Conservation (phyloP, 495 filamentous ascomycete species). For the Penicillium tannophilum region DNA sequence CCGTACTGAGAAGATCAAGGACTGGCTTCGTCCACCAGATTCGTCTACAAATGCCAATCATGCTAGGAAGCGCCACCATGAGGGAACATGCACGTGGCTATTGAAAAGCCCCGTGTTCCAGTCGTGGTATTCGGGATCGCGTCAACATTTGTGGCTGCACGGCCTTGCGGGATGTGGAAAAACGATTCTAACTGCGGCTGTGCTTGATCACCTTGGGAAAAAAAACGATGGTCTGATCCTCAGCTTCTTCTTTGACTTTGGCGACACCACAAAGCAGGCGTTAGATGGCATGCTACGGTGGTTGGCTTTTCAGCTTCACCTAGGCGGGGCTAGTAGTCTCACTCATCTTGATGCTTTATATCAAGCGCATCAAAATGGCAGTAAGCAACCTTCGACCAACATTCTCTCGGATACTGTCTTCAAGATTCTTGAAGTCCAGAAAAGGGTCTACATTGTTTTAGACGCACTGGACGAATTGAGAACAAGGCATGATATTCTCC, state of each 20-base stretch:
- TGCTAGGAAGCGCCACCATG: slow-evolving; percentile 20
- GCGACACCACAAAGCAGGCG: slow-evolving; percentile 28
- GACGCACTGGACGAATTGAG: slow-evolving; percentile 37
- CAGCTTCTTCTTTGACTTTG: slow-evolving; percentile 36
- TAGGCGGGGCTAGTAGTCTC: slow-evolving; percentile 8
- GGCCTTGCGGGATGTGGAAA: slow-evolving; percentile 30
- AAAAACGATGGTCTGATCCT: slow-evolving; percentile 18
- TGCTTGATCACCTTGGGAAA: slow-evolving; percentile 25
- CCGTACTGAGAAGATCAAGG: slow-evolving; percentile 17
- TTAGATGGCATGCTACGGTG: slow-evolving; percentile 29
- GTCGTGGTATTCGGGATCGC: slow-evolving; percentile 16
- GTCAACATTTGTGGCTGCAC: slow-evolving; percentile 23
- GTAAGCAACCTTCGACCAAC: slow-evolving; percentile 18
- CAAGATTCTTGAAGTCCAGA: slow-evolving; percentile 21
- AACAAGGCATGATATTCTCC: slow-evolving; percentile 22
- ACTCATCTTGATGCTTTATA: slow-evolving; percentile 20
- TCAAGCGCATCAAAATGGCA: slow-evolving; percentile 22
- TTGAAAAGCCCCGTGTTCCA: slow-evolving; percentile 10
- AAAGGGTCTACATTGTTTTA: slow-evolving; percentile 22
- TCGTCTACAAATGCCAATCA: slow-evolving; percentile 23
- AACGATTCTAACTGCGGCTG: slow-evolving; percentile 25
- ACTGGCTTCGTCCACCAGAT: slow-evolving; percentile 26
- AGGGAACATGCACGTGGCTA: slow-evolving; percentile 25
- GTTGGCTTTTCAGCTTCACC: slow-evolving; percentile 30
- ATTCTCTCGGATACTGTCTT: slow-evolving; percentile 14